Percentiles rank a stretch among this genome's conserved stretches.
phyloP scores from a whole-genome alignment of 1,284 basidiomycete species.

The Cutaneotrichosporon spelunceum region DNA sequence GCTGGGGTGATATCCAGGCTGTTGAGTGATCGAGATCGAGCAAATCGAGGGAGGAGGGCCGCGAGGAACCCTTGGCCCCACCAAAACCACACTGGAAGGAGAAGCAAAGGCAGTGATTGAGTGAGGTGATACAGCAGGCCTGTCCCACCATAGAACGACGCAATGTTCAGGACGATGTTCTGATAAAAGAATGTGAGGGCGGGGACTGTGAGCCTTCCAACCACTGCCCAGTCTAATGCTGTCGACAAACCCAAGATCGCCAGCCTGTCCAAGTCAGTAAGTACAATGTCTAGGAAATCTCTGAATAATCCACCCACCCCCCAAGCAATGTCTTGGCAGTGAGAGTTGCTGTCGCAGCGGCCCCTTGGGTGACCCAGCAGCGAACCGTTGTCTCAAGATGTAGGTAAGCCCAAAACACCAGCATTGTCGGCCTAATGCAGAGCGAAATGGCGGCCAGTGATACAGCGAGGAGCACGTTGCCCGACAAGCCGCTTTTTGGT shows the following conservation, averaged over 20 bases:
- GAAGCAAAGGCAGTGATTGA: constrained; percentile 80
- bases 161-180: constrained; percentile 79
- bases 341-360: not conserved
- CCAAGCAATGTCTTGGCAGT: constrained; percentile 14
- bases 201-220: constrained; percentile 41
- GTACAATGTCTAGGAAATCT: not conserved
- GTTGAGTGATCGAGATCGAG: constrained; percentile 43
- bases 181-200: constrained; percentile 68
- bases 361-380: not conserved
- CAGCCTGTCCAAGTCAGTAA: constrained; percentile 23
- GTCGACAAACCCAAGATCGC: constrained; percentile 36
- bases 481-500: not conserved
- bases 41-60: constrained; percentile 22
- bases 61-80: constrained; percentile 58
- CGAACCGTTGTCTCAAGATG: constrained; percentile 42
- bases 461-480: constrained; percentile 52
- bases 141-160: constrained; percentile 89
- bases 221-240: constrained; percentile 41
- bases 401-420: constrained; percentile 76
- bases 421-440: constrained; percentile 79
- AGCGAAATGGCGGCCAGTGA: constrained; percentile 70
- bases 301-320: constrained; percentile 14
- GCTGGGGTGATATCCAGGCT: constrained; percentile 30
- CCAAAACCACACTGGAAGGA: constrained; percentile 69
- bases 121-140: constrained; percentile 84